These are phyloP conservation scores for Geranomyces variabilis DNA, from an alignment of 192 early-diverging fungal genomes.

Conservation along the genomic window DNA sequence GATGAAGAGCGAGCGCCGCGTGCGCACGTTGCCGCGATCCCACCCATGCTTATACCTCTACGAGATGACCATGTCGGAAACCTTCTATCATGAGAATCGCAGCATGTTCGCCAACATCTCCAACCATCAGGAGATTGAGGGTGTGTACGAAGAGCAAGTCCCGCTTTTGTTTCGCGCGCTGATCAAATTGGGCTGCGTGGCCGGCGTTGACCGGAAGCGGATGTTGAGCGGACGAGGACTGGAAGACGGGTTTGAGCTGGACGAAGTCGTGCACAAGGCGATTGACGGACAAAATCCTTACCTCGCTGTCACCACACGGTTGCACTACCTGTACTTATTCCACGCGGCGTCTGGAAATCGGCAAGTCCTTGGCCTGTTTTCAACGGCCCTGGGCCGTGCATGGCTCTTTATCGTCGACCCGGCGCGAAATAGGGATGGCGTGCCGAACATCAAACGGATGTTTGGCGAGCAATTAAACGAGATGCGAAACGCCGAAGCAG, in stretches of 20 bases:
- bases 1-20: constrained; percentile 31
- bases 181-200: constrained; percentile 72
- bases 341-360: constrained; percentile 60
- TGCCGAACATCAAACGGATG: constrained; percentile 72
- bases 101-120: constrained; percentile 79
- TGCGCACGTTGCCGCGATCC: constrained; percentile 75
- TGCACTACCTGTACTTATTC: constrained; percentile 79
- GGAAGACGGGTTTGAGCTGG: constrained; percentile 45
- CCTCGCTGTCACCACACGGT: constrained; percentile 28
- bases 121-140: constrained; percentile 84
- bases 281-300: constrained; percentile 40
- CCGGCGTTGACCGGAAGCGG: constrained; percentile 31
- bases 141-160: constrained; percentile 93
- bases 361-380: constrained; percentile 73
- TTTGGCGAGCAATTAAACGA: constrained; percentile 60
- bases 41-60: constrained; percentile 75
- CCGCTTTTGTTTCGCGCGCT: constrained; percentile 80
- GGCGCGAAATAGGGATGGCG: constrained; percentile 56
- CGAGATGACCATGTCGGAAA: constrained; percentile 80
- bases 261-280: constrained; percentile 40
- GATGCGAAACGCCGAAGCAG: constrained; percentile 15
- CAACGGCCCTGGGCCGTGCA: constrained; percentile 57
- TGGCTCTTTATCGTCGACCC: constrained; percentile 79
- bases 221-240: constrained; percentile 35
- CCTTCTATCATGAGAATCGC: constrained; percentile 70